These are phyloP conservation scores for Moesziomyces globuligerus DNA, from an alignment of 1,284 basidiomycete species.

Conservation along the genomic window DNA sequence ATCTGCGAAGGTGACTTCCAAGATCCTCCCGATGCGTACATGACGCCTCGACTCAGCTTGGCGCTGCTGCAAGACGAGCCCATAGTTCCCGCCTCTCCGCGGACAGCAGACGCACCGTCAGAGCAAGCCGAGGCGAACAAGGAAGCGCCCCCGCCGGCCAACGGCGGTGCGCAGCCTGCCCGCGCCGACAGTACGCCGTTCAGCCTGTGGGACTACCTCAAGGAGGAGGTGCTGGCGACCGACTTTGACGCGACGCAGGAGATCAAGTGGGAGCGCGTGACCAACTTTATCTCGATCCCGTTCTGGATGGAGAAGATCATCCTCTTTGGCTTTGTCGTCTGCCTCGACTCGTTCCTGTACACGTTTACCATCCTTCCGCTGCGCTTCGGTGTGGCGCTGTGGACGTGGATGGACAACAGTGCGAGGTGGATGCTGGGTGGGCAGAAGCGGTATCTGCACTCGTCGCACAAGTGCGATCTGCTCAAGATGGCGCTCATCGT, in stretches of 20 bases:
- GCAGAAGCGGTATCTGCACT: conserved; percentile 50
- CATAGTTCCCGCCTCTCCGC: background rate
- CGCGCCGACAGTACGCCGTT: conserved; percentile 36
- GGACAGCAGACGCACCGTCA: background rate
- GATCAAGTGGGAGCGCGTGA: conserved; percentile 95
- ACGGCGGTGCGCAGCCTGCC: background rate
- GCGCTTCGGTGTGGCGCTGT: conserved; percentile 70
- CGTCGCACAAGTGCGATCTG: conserved; percentile 89
- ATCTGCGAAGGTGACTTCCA: conserved; percentile 11
- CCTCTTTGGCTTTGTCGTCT: conserved; percentile 89
- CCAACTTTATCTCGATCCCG: conserved; percentile 94
- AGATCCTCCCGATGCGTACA: conserved; percentile 20
- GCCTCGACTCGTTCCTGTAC: conserved; percentile 96
- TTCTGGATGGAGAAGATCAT: conserved; percentile 96
- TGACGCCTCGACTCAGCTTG: conserved; percentile 24
- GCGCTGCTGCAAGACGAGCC: conserved; percentile 21
- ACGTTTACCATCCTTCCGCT: conserved; percentile 98
- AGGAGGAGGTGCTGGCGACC: conserved; percentile 81
- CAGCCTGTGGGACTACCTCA: conserved; percentile 90
- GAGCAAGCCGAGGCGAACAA: background rate
- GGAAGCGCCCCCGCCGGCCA: background rate
- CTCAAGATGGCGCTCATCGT: conserved; percentile 81
- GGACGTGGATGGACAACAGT: conserved; percentile 47
- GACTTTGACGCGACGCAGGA: conserved; percentile 93
- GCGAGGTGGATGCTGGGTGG: conserved; percentile 47